A percentile compares a stretch with the other conserved stretches of the same genome.
Evolutionary conservation across 2,329 filamentous ascomycete species (phyloP).

Genomic region (Fusarium sp.): DNA sequence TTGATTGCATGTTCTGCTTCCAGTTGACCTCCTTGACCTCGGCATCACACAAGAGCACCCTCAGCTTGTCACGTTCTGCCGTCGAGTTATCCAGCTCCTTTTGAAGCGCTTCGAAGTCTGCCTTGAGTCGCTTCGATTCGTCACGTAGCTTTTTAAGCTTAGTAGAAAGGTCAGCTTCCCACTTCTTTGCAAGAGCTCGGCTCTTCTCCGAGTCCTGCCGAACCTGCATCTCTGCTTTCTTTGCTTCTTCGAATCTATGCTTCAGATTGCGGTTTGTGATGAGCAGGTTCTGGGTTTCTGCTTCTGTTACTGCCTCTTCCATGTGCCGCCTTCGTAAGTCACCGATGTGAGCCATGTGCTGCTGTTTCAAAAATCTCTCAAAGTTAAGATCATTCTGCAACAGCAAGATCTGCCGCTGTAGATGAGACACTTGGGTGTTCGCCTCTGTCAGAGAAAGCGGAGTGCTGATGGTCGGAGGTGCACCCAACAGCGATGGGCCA

Average conservation of each 20-base stretch:
- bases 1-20: conserved; percentile 73
- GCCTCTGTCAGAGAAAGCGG: conserved; percentile 52
- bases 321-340: conserved; percentile 81
- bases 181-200: conserved; percentile 80
- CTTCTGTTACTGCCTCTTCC: conserved; percentile 81
- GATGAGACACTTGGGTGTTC: conserved; percentile 62
- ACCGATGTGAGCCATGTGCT: conserved; percentile 85
- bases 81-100: conserved; percentile 70
- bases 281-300: conserved; percentile 84
- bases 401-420: conserved; percentile 81
- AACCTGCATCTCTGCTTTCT: conserved; percentile 76
- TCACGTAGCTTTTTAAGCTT: conserved; percentile 77
- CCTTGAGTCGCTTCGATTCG: conserved; percentile 75
- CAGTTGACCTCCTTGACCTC: conserved; percentile 77
- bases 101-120: conserved; percentile 68
- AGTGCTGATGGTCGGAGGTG: conserved; percentile 48
- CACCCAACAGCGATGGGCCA: conserved; percentile 46
- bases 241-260: conserved; percentile 79
- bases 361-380: conserved; percentile 85
- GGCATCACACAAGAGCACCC: conserved; percentile 73
- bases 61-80: conserved; percentile 74
- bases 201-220: conserved; percentile 80
- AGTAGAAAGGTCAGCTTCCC: conserved; percentile 77
- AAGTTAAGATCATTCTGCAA: conserved; percentile 86
- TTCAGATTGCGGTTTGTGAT: conserved; percentile 81